Conservation (phyloP, 208 protist species). For the Willaertia magna region DNA sequence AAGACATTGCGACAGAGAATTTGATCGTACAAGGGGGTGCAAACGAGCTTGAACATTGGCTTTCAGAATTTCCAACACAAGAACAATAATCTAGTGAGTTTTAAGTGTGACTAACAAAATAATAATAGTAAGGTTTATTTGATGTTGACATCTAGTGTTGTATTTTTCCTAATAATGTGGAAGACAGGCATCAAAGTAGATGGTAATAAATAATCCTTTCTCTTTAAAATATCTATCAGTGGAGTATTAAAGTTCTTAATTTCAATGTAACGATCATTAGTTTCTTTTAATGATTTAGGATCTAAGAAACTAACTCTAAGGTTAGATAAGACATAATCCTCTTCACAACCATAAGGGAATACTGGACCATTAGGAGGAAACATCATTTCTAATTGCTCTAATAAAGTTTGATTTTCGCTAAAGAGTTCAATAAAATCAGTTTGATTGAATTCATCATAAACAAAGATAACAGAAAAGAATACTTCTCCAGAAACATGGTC, state of each 20-base stretch:
- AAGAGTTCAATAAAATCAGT: slow-evolving; percentile 1
- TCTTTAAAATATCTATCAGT: not conserved
- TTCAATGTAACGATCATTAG: not conserved
- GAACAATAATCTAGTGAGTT: too few species aligned
- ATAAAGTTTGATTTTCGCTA: not conserved
- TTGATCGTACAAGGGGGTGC: too few species aligned
- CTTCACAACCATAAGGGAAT: not conserved
- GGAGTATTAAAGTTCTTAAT: not conserved
- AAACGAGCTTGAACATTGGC: too few species aligned
- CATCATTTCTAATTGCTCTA: not conserved
- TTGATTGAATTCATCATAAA: slow-evolving; percentile 8
- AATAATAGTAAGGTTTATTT: too few species aligned
- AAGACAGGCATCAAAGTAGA: not conserved
- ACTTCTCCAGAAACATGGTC: not conserved
- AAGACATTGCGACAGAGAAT: too few species aligned
- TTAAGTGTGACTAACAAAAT: too few species aligned
- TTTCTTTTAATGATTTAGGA: not conserved
- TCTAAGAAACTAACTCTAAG: not conserved
- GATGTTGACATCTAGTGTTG: not conserved
- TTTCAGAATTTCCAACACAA: too few species aligned
- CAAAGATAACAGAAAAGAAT: not conserved
- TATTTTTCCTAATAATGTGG: not conserved
- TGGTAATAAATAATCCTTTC: not conserved
- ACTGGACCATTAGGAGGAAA: not conserved
- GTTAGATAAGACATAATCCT: not conserved